Conservation (phyloP, 2,329 filamentous ascomycete genomes). For the Periconia sp. region DNA sequence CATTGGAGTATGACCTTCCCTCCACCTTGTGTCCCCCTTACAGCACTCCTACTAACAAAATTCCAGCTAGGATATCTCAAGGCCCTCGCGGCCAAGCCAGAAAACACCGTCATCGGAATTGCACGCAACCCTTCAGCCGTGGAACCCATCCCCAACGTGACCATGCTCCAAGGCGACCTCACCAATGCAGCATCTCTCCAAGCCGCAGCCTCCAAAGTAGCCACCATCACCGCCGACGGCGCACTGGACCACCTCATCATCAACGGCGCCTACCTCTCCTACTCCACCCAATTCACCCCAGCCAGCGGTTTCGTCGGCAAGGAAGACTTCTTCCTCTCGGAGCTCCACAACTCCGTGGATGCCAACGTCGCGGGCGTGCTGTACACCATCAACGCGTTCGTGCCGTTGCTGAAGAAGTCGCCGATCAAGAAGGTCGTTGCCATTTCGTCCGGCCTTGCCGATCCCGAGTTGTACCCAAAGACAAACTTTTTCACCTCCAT, state of each 20-base stretch:
- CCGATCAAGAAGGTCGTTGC: conserved; percentile 46
- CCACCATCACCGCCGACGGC: conserved; percentile 35
- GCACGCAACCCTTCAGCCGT: conserved; percentile 23
- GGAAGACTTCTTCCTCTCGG: conserved; percentile 7
- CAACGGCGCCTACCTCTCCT: conserved; percentile 40
- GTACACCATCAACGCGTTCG: conserved; percentile 42
- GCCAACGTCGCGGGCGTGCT: conserved; percentile 38
- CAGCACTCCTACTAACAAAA: background rate
- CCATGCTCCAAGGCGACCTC: conserved; percentile 43
- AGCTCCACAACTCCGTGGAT: conserved; percentile 17
- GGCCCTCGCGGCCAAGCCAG: conserved; percentile 25
- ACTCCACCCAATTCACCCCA: conserved; percentile 10
- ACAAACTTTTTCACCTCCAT: conserved; percentile 24
- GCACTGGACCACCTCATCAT: conserved; percentile 48
- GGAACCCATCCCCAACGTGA: conserved; percentile 30
- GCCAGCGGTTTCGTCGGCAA: conserved; percentile 17
- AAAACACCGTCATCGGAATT: conserved; percentile 33
- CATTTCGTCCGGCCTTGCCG: conserved; percentile 43
- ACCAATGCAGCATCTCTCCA: conserved; percentile 36
- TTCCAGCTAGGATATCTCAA: conserved; percentile 30
- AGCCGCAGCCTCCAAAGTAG: conserved; percentile 34
- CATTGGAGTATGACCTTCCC: conserved; percentile 22
- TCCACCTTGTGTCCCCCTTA: background rate
- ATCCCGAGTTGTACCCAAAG: conserved; percentile 27
- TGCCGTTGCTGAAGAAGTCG: conserved; percentile 45